Conservation (phyloP, 768 basidiomycete species). For the Boletus speciosus region DNA sequence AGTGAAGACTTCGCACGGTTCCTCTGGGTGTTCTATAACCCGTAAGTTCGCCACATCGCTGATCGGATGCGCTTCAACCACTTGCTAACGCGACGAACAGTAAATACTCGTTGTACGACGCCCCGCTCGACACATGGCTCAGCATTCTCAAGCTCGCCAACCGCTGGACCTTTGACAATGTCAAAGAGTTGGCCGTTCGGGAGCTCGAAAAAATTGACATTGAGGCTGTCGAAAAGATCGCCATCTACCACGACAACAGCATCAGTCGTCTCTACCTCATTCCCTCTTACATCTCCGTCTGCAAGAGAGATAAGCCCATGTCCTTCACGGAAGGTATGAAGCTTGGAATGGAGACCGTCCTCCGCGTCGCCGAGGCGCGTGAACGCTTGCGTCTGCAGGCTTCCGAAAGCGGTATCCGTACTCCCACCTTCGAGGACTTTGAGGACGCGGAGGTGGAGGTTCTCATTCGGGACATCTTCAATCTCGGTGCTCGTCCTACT, state of each 20-base stretch:
- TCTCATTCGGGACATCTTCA: slow-evolving; percentile 29
- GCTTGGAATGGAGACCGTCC: slow-evolving; percentile 39
- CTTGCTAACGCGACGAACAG: slow-evolving; percentile 15
- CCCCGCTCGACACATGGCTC: slow-evolving; percentile 40
- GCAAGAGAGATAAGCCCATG: slow-evolving; percentile 36
- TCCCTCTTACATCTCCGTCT: slow-evolving; percentile 34
- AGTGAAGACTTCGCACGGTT: slow-evolving; percentile 52
- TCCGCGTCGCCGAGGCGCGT: slow-evolving; percentile 37
- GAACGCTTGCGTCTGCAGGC: slow-evolving; percentile 37
- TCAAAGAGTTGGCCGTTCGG: slow-evolving; percentile 38
- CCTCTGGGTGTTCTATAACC: slow-evolving; percentile 62
- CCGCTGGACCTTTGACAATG: slow-evolving; percentile 39
- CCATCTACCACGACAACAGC: slow-evolving; percentile 36
- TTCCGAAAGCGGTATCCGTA: slow-evolving; percentile 31
- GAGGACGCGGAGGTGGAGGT: slow-evolving; percentile 27
- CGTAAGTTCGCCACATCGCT: slow-evolving; percentile 37
- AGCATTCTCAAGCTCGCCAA: slow-evolving; percentile 38
- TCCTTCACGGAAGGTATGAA: slow-evolving; percentile 38
- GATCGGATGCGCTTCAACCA: background rate
- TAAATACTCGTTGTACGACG: slow-evolving; percentile 38
- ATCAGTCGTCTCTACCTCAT: slow-evolving; percentile 36
- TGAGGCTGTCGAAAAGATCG: slow-evolving; percentile 35
- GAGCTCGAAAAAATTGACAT: slow-evolving; percentile 38
- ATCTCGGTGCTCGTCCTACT: slow-evolving; percentile 24
- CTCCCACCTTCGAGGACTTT: slow-evolving; percentile 32